Percentiles rank a stretch among this genome's conserved stretches.
Evolutionary conservation across 345 rosid genomes (phyloP).

Genomic region (Atalantia buxifolia): DNA sequence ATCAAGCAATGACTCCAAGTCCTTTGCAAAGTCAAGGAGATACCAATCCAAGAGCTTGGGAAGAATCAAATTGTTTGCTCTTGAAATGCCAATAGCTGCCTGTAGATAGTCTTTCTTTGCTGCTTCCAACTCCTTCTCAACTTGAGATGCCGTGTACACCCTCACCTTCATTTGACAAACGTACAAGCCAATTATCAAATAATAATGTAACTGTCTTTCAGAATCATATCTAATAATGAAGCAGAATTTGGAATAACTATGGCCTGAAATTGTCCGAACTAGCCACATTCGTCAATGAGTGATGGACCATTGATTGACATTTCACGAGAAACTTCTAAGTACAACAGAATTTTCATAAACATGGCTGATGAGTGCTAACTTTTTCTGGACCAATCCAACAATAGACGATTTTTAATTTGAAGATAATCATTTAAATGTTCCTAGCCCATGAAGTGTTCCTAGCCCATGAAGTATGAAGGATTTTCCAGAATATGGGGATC

Average conservation of each 20-base stretch:
- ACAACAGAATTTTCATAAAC: neutral
- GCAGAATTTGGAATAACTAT: neutral
- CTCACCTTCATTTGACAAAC: slow-evolving; percentile 48
- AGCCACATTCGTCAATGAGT: neutral
- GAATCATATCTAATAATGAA: neutral
- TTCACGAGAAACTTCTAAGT: neutral
- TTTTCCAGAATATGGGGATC: neutral
- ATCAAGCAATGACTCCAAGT: slow-evolving; percentile 75
- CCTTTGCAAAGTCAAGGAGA: slow-evolving; percentile 80
- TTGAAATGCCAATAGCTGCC: slow-evolving; percentile 77
- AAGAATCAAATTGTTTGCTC: slow-evolving; percentile 57
- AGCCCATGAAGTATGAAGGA: neutral
- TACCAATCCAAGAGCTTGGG: slow-evolving; percentile 92
- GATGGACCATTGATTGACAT: neutral
- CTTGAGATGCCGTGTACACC: slow-evolving; percentile 66
- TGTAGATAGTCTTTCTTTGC: slow-evolving; percentile 82
- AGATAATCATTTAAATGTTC: neutral
- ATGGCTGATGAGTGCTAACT: too few species aligned
- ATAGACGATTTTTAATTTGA: neutral
- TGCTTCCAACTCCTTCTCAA: slow-evolving; percentile 74
- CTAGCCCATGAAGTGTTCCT: neutral
- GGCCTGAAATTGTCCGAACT: neutral
- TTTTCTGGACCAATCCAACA: too few species aligned
- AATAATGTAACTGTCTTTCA: neutral
- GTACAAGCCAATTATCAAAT: neutral